Base-by-base conservation (phyloP, 169 alveolate species). In the Blepharisma undulans region DNA sequence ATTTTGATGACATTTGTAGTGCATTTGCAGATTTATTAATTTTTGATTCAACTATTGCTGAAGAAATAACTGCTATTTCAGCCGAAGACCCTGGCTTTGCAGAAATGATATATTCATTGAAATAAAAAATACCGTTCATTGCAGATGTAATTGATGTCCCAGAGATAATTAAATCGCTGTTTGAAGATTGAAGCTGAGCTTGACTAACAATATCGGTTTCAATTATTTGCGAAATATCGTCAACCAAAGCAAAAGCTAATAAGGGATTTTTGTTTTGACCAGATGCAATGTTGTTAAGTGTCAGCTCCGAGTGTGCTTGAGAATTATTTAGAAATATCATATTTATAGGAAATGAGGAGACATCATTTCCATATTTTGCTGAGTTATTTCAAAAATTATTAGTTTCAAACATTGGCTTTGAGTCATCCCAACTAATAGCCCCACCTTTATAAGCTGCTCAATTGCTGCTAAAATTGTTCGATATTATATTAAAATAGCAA, bases 321-420 rank as follows among this genome's bases (percentile, higher is more conserved):
- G 88, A 80, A 80, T 25, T 30, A 16, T 16, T 16, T 14, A 10
- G n/a, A n/a, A n/a, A n/a, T 29, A 22, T 16, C 74, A 80, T 25
- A 18, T 25, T 29, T 10, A 60, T 14, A 48, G 90, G 90, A 84
- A 84, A 48, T 12, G 90, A 84, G 14, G 84, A 82, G 16, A 61
- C 12, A 61, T 84, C 90, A 12, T 25, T 32, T 21, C 90, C 90
- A 61, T 84, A 84, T 10, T 34, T 14, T 14, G 90, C 90, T 14
- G 84, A 18, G 36, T 84, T 84, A 30, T 84, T 80, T 10, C 12
- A 14, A 33, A 80, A 80, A 32, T 18, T 25, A 16, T 18, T 12
- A 32, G 22, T 80, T 27, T 12, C 16, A 22, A 33, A 18, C 25
- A 76, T 76, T 76, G 84, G 84, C 29, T 76, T 16, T 16, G 12